These are phyloP conservation scores for Colletotrichum incanum DNA, from an alignment of 2,329 filamentous ascomycete species.

Conservation along the genomic window DNA sequence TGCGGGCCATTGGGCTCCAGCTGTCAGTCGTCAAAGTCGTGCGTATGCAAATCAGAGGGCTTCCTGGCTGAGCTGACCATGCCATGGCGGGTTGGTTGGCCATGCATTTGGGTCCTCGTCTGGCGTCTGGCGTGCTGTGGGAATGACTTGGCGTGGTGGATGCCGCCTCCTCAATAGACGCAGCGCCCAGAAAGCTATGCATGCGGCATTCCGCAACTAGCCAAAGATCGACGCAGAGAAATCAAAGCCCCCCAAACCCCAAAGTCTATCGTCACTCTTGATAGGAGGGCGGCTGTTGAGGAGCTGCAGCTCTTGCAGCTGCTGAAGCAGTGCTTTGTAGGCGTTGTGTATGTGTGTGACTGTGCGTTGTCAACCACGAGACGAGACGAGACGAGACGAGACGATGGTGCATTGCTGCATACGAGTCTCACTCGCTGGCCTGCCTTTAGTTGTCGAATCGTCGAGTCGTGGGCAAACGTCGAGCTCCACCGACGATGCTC, in stretches of 20 bases:
- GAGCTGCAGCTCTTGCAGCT: constrained; percentile 12
- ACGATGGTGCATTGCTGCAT: constrained; percentile 26
- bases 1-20: constrained; percentile 24
- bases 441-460: not conserved
- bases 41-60: constrained; percentile 8
- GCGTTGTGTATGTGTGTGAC: constrained; percentile 15
- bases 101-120: not conserved
- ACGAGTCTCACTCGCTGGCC: constrained; percentile 15
- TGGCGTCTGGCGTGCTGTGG: not conserved
- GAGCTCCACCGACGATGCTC: constrained; percentile 35
- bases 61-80: not conserved
- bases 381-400: constrained; percentile 33
- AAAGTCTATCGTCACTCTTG: constrained; percentile 14
- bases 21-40: not conserved
- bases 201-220: constrained; percentile 38
- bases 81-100: not conserved
- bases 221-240: constrained; percentile 39
- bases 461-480: constrained; percentile 12
- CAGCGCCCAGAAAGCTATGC: constrained; percentile 18
- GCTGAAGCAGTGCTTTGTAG: constrained; percentile 18
- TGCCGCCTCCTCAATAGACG: constrained; percentile 10
- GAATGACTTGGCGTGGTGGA: constrained; percentile 2
- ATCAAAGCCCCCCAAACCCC: constrained; percentile 5
- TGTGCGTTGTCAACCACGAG: constrained; percentile 40
- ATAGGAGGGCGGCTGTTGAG: constrained; percentile 23